Evolutionary conservation across 495 filamentous ascomycete species (phyloP).

Genomic region (Cercophora newfieldiana): DNA sequence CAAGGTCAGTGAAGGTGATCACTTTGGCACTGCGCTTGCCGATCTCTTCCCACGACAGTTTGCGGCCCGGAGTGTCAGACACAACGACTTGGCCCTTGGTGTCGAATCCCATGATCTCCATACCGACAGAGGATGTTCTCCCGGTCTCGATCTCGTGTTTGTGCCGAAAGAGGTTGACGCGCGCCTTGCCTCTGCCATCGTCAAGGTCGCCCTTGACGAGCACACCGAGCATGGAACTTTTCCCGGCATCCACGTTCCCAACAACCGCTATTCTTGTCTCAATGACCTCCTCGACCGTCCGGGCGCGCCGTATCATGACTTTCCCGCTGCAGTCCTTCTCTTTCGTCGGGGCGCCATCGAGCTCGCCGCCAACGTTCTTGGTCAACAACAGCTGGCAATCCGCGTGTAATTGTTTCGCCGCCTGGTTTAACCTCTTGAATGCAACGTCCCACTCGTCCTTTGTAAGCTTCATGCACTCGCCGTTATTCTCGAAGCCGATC

Average conservation of each 20-base stretch:
- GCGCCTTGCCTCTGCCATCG: conserved; percentile 90
- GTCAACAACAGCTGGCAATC: conserved; percentile 81
- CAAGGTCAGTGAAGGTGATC: conserved; percentile 93
- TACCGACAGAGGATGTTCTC: conserved; percentile 90
- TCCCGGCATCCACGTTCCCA: conserved; percentile 96
- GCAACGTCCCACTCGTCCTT: conserved; percentile 79
- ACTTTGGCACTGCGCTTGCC: conserved; percentile 94
- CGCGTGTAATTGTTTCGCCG: conserved; percentile 65
- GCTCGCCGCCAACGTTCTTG: conserved; percentile 79
- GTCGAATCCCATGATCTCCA: conserved; percentile 99
- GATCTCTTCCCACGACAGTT: conserved; percentile 95
- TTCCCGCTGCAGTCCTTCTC: conserved; percentile 76
- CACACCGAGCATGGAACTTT: conserved; percentile 95
- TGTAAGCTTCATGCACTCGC: conserved; percentile 83
- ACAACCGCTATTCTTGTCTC: conserved; percentile 98
- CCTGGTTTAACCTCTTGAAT: conserved; percentile 63
- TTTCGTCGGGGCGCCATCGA: conserved; percentile 68
- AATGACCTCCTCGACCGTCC: conserved; percentile 79
- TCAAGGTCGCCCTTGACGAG: conserved; percentile 94
- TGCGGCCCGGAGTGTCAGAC: conserved; percentile 71
- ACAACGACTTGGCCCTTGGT: conserved; percentile 80
- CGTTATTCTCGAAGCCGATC: conserved; percentile 86
- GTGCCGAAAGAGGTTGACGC: conserved; percentile 95
- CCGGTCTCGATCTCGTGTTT: conserved; percentile 98
- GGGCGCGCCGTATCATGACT: conserved; percentile 74